phyloP scores from a whole-genome alignment of 306 rosid species.

The Malus sylvestris region DNA sequence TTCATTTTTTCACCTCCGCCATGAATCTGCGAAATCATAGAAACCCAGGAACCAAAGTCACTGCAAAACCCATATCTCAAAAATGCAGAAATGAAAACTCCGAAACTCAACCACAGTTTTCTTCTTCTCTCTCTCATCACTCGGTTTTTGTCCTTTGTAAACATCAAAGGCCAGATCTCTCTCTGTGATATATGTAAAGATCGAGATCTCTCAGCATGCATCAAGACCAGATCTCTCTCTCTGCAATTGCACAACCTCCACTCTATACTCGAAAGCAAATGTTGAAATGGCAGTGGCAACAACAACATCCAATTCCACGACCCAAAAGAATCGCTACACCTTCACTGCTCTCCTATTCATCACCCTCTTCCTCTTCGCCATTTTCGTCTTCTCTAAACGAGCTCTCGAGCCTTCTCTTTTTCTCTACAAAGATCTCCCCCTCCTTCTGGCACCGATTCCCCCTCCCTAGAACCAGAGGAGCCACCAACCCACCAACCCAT shows the following conservation, averaged over 20 bases:
- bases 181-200: too few relatives aligned
- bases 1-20: too few relatives aligned
- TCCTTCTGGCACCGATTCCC: slow-evolving; percentile 4
- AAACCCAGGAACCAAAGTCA: too few relatives aligned
- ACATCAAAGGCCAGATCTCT: too few relatives aligned
- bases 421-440: slow-evolving; percentile 38
- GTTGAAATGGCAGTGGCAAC: slow-evolving; percentile 17
- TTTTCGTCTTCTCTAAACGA: slow-evolving; percentile 43
- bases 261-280: slow-evolving; percentile 2
- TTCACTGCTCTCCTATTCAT: slow-evolving; percentile 37
- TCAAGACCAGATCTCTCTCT: neutral
- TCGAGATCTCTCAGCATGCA: too few relatives aligned
- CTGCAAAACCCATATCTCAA: too few relatives aligned
- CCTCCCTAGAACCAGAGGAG: neutral
- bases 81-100: too few relatives aligned
- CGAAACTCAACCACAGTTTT: too few relatives aligned
- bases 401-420: slow-evolving; percentile 37
- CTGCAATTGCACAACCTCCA: neutral
- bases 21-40: too few relatives aligned
- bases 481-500: slow-evolving; percentile 15
- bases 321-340: slow-evolving; percentile 33
- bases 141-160: too few relatives aligned
- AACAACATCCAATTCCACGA: neutral
- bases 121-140: too few relatives aligned
- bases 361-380: slow-evolving; percentile 29